Percentiles rank a stretch among this genome's conserved stretches.
These are phyloP conservation scores for Pseudomonodictys pantanalensis DNA, from an alignment of 495 filamentous ascomycete genomes.

Conservation along the genomic window DNA sequence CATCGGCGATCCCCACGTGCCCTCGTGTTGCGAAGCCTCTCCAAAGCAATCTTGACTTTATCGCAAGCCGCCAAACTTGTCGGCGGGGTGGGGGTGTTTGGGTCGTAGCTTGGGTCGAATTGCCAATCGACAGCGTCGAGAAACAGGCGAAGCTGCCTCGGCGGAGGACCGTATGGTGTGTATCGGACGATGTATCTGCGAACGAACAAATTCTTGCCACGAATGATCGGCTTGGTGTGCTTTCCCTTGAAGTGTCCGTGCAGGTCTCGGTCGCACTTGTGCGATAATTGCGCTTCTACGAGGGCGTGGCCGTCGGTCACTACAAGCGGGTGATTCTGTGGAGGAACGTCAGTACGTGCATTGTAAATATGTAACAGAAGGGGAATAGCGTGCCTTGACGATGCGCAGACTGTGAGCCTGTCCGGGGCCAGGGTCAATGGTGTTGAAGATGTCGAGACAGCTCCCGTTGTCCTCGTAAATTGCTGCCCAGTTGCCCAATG, in stretches of 20 bases:
- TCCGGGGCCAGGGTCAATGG: not conserved
- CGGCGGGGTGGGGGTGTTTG: not conserved
- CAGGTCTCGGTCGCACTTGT: not conserved
- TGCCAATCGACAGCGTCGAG: slow-evolving; percentile 17
- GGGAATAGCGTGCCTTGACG: not conserved
- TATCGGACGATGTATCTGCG: slow-evolving; percentile 8
- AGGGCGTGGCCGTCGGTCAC: slow-evolving; percentile 14
- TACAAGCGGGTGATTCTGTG: slow-evolving; percentile 1
- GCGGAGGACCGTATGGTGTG: slow-evolving; percentile 12
- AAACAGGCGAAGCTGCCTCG: slow-evolving; percentile 1
- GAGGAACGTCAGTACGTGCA: not conserved
- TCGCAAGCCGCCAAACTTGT: not conserved
- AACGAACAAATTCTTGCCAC: not conserved
- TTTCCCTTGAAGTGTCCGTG: not conserved
- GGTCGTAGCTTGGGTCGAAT: not conserved
- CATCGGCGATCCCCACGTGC: too few species aligned
- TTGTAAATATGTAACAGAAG: not conserved
- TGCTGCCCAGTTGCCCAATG: not conserved
- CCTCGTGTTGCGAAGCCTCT: not conserved
- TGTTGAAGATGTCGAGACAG: slow-evolving; percentile 12
- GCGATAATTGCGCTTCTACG: slow-evolving; percentile 1
- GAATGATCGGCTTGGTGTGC: not conserved
- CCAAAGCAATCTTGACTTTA: not conserved
- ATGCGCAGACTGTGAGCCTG: not conserved
- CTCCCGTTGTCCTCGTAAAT: slow-evolving; percentile 32